Conservation (phyloP, 1,139 yeast species). For the Sporopachydermia cereana region DNA sequence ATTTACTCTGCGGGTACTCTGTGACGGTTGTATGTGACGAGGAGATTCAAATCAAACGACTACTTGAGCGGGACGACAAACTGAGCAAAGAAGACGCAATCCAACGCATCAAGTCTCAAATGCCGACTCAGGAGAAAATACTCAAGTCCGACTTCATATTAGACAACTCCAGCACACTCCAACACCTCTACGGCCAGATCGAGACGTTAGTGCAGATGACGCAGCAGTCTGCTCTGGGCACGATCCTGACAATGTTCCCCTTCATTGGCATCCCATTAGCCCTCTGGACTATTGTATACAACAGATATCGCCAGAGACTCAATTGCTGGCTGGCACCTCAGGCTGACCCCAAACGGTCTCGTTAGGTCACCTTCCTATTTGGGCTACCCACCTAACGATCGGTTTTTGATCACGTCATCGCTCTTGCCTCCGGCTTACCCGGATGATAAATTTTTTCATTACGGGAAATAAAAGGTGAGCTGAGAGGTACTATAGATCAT, state of each 20-base stretch:
- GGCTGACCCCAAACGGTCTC: too few species aligned
- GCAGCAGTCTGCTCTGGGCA: slow-evolving; percentile 9
- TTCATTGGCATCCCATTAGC: background rate
- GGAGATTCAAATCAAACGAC: slow-evolving; percentile 48
- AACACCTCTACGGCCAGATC: slow-evolving; percentile 36
- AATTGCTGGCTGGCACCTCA: too few species aligned
- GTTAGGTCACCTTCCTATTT: too few species aligned
- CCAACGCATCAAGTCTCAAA: slow-evolving; percentile 67
- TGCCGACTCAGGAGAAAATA: slow-evolving; percentile 49
- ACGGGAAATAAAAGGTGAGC: too few species aligned
- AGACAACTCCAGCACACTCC: slow-evolving; percentile 46
- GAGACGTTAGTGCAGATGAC: slow-evolving; percentile 30
- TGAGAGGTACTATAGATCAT: too few species aligned
- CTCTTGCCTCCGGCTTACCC: too few species aligned
- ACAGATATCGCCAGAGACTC: background rate
- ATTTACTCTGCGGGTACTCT: slow-evolving; percentile 58
- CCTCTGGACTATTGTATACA: background rate
- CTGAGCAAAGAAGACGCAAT: slow-evolving; percentile 55
- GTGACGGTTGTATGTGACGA: slow-evolving; percentile 56
- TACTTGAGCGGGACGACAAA: slow-evolving; percentile 55
- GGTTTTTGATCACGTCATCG: too few species aligned
- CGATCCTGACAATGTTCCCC: slow-evolving; percentile 8
- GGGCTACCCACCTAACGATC: too few species aligned
- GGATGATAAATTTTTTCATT: too few species aligned
- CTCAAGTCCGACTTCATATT: slow-evolving; percentile 54